Base-by-base conservation (phyloP, 176 grass and related monocot species). In the Oryza longistaminata region DNA sequence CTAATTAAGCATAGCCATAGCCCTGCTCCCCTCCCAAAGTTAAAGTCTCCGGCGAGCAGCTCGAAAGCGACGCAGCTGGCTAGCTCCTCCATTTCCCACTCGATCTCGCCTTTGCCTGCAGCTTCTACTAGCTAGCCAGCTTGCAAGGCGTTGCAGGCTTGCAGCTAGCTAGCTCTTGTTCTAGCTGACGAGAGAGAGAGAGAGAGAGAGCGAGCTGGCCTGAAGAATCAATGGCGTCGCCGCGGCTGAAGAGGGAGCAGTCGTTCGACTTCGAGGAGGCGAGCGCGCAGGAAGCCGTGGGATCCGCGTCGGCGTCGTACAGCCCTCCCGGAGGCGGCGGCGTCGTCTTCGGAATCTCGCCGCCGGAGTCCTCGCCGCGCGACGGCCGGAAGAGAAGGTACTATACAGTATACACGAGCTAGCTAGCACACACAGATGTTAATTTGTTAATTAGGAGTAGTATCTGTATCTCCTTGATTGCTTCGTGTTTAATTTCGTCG, bases 341-440 rank as follows among this genome's bases (percentile, higher is more conserved):
- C 25, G 49, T n/a, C n/a, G n/a, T 17, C 62, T 87, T 87, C 29
- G 75, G 80, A 11, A 3, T 83, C 27, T 87, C 85, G 26, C 79
- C 69, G 22, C 75, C 68, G 29, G 80, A 79, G 7, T 80, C 89
- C 5, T 87, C 80, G 40, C 85, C 75, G 6, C 84, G 62, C n/a
- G 85, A 86, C 14, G 70, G 80, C 61, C 74, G 85, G 64, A 87
- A 50, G 64, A 76, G 75, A 87, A 90, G 89, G 89, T 90, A 87
- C 12, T 5, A 10, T 2, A 43, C 19, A n/a, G n/a, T n/a, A n/a
- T 2, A 43, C 19, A 22, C 68, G 17, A 21, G 15, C 34, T 35
- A 35, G 34, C 29, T 31, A 31, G 29, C 29, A 2, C 34, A 35
- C 15, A 37, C 11, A 48, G 0, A 4, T 40, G 39, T 6, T 37